A percentile compares a stretch with the other conserved stretches of the same genome.
Evolutionary conservation across 441 rosid species (phyloP).

Genomic region (Gossypium trilobum): DNA sequence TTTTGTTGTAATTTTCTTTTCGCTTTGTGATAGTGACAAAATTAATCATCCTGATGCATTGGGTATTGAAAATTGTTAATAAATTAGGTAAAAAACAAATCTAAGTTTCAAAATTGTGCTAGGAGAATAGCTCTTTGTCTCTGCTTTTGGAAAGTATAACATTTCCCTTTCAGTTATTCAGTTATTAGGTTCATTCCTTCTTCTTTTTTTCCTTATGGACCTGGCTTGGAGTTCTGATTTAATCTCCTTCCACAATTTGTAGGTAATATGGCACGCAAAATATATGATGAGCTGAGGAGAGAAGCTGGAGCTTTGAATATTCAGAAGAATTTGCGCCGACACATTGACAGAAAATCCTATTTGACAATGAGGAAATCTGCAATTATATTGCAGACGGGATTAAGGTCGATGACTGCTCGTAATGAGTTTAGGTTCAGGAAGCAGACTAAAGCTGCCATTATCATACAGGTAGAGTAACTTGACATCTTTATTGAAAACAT

Average conservation of each 20-base stretch:
- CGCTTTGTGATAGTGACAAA: neutral
- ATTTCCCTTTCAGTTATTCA: neutral
- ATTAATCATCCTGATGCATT: neutral
- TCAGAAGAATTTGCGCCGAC: constrained; percentile 73
- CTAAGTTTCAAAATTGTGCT: neutral
- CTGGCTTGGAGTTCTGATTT: constrained; percentile 1
- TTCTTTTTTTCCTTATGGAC: neutral
- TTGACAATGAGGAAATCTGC: constrained; percentile 47
- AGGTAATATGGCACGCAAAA: constrained; percentile 84
- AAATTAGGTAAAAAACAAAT: neutral
- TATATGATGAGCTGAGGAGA: constrained; percentile 66
- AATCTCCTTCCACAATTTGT: neutral
- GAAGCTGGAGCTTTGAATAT: constrained; percentile 87
- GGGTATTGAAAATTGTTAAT: neutral
- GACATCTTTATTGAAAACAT: neutral
- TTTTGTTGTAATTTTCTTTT: neutral
- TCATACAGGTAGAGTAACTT: constrained; percentile 56
- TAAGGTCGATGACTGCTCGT: constrained; percentile 93
- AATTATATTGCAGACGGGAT: constrained; percentile 72
- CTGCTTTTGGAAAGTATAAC: neutral
- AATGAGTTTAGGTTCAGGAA: constrained; percentile 86
- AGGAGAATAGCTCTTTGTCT: neutral
- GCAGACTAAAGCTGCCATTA: constrained; percentile 90
- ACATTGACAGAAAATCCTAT: constrained; percentile 63
- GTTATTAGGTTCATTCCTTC: neutral